Evolutionary conservation across 73 alveolate genomes (phyloP).

Genomic region (Durusdinium trenchii): DNA sequence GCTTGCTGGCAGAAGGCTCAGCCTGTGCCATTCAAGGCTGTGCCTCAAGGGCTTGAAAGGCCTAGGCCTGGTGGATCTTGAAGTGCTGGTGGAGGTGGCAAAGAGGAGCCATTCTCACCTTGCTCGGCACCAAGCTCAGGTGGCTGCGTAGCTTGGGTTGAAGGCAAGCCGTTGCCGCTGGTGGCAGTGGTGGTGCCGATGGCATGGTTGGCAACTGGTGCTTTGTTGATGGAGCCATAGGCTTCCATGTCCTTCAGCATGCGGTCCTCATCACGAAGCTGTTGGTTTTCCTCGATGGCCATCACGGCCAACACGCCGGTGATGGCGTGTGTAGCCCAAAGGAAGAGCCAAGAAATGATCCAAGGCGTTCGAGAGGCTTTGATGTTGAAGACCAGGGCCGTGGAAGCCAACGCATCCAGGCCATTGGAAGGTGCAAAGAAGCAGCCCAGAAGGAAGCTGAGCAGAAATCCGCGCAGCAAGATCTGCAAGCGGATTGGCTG

Average conservation of each 20-base stretch:
- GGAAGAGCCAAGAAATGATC: background rate
- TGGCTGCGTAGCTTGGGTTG: too few species aligned
- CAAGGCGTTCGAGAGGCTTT: background rate
- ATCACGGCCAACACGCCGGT: background rate
- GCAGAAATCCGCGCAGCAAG: background rate
- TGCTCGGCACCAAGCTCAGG: too few species aligned
- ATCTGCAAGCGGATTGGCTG: background rate
- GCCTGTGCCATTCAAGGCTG: too few species aligned
- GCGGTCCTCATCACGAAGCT: background rate
- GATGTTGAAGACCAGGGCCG: background rate
- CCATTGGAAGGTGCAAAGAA: background rate
- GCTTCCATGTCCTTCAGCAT: slow-evolving; percentile 8
- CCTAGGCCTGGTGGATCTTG: too few species aligned
- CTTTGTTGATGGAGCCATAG: background rate
- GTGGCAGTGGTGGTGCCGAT: too few species aligned
- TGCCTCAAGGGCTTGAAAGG: too few species aligned
- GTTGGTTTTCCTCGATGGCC: background rate
- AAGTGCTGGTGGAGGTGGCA: too few species aligned
- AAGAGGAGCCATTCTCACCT: too few species aligned
- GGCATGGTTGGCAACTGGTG: too few species aligned
- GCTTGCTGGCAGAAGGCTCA: too few species aligned
- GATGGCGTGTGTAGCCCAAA: background rate
- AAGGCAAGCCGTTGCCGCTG: too few species aligned
- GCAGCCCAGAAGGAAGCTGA: background rate
- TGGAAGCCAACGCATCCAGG: background rate